phyloP scores from a whole-genome alignment of 306 rosid genomes.

The Vigna radiata region DNA sequence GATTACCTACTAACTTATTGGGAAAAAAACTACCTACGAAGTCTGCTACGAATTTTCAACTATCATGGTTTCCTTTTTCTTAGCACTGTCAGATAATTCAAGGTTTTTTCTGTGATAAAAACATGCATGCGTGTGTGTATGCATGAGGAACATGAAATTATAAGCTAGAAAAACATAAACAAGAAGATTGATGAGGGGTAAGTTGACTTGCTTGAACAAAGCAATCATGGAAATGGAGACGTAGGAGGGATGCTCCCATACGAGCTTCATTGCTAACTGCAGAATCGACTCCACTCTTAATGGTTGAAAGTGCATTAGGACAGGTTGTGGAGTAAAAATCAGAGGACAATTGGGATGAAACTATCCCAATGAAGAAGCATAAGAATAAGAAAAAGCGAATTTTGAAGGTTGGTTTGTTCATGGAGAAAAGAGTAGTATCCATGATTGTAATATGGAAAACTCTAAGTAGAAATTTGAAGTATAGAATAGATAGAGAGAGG shows the following conservation, averaged over 20 bases:
- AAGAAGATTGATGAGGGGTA: neutral
- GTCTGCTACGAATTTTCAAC: neutral
- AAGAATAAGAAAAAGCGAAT: constrained; percentile 9
- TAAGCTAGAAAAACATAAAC: neutral
- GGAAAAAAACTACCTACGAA: neutral
- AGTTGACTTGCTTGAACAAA: constrained; percentile 70
- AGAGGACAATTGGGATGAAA: constrained; percentile 57
- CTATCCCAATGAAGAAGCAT: constrained; percentile 37
- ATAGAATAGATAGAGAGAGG: neutral
- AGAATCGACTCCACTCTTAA: constrained; percentile 46
- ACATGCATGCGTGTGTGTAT: neutral
- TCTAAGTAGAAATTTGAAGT: neutral
- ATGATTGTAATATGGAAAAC: neutral
- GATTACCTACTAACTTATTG: neutral
- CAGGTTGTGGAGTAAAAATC: constrained; percentile 60
- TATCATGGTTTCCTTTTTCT: neutral
- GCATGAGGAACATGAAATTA: neutral
- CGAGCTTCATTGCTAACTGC: constrained; percentile 65
- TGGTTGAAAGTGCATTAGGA: constrained; percentile 58
- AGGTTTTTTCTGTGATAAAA: neutral
- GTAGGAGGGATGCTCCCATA: constrained; percentile 83
- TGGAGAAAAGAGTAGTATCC: neutral
- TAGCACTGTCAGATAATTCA: neutral
- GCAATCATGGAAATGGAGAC: constrained; percentile 82
- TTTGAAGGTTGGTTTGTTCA: constrained; percentile 11